Evolutionary conservation across 1,284 basidiomycete species (phyloP).

Genomic region (Trametes pubescens): DNA sequence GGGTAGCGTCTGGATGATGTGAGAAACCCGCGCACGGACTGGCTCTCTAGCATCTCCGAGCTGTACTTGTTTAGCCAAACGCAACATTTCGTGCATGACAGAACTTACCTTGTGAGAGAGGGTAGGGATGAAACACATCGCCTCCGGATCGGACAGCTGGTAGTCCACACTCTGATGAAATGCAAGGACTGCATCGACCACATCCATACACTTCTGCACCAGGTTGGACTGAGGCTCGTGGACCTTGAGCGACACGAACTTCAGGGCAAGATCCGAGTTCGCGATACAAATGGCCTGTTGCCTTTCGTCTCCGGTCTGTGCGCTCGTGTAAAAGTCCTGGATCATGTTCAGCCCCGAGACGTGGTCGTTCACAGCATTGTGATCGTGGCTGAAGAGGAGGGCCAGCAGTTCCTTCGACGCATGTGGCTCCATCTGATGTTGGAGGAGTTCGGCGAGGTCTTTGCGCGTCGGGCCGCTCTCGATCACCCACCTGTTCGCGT

Average conservation of each 20-base stretch:
- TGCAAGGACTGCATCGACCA: conserved; percentile 81
- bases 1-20: conserved; percentile 75
- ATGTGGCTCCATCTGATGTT: conserved; percentile 91
- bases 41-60: conserved; percentile 85
- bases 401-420: conserved; percentile 80
- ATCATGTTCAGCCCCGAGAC: conserved; percentile 80
- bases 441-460: conserved; percentile 88
- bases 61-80: conserved; percentile 46
- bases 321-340: conserved; percentile 76
- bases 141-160: conserved; percentile 90
- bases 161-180: conserved; percentile 79
- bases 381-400: conserved; percentile 94
- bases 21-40: conserved; percentile 73
- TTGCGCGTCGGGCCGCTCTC: conserved; percentile 84
- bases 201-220: conserved; percentile 89
- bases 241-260: conserved; percentile 92
- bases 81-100: conserved; percentile 4
- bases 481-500: conserved; percentile 84
- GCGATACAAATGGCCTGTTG: conserved; percentile 80
- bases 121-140: conserved; percentile 89
- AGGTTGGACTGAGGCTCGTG: conserved; percentile 96
- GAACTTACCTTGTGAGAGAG: conserved; percentile 85
- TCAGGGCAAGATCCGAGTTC: conserved; percentile 92
- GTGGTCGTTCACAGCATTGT: conserved; percentile 95
- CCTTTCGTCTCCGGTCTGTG: conserved; percentile 68